Conservation (phyloP, 2,329 filamentous ascomycete genomes). For the Aspergillus texensis region DNA sequence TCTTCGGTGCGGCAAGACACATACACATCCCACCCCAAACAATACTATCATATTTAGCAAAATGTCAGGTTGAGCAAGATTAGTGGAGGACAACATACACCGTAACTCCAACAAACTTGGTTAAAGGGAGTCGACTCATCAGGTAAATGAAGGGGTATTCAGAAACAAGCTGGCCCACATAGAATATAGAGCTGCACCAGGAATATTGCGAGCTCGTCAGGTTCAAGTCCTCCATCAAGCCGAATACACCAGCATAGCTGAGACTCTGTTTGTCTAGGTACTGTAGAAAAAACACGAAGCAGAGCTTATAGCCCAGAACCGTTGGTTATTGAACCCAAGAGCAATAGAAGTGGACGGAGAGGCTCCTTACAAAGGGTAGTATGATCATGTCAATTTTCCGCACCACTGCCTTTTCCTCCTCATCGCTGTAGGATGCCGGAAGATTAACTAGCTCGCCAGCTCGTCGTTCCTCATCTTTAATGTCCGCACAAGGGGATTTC, state of each 20-base stretch:
- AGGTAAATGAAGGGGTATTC: conserved; percentile 55
- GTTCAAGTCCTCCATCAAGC: conserved; percentile 41
- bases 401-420: neutral
- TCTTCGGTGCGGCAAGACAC: conserved; percentile 32
- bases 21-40: neutral
- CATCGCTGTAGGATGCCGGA: neutral
- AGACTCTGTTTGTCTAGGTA: neutral
- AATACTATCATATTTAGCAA: neutral
- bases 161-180: conserved; percentile 44
- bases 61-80: neutral
- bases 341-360: no score
- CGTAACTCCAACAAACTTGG: neutral
- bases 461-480: neutral
- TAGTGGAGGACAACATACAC: neutral
- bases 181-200: conserved; percentile 44
- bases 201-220: conserved; percentile 51
- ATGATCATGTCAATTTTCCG: neutral
- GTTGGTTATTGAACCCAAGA: neutral
- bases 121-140: conserved; percentile 52
- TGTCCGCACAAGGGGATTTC: neutral
- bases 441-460: neutral
- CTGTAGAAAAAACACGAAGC: neutral
- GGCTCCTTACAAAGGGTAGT: neutral
- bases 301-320: neutral
- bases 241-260: neutral